A percentile compares a stretch with the other conserved stretches of the same genome.
phyloP scores from a whole-genome alignment of 495 filamentous ascomycete genomes.

The Xylaria grammica region DNA sequence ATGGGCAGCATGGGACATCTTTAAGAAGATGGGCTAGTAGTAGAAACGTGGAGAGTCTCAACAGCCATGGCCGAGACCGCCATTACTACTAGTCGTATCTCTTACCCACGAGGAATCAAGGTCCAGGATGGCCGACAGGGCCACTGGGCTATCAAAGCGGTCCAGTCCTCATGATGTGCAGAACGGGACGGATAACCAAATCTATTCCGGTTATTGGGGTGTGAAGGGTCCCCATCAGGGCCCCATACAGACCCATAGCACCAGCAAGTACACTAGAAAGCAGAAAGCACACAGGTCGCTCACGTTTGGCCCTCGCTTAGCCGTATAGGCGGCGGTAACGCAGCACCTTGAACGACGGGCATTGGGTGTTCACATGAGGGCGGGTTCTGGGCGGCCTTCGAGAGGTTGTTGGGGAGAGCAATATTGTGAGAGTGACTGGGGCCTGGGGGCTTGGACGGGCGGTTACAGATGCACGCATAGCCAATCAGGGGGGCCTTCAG shows the following conservation, averaged over 20 bases:
- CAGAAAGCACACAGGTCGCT: not conserved
- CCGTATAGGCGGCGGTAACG: constrained; percentile 27
- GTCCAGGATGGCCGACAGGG: not conserved
- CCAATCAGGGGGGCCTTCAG: constrained; percentile 43
- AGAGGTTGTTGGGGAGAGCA: constrained; percentile 5
- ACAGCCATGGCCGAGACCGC: constrained; percentile 35
- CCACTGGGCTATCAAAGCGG: constrained; percentile 21
- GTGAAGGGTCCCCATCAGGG: not conserved
- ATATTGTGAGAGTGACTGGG: constrained; percentile 30
- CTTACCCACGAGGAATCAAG: constrained; percentile 32
- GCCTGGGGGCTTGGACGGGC: constrained; percentile 49
- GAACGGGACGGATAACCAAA: constrained; percentile 27
- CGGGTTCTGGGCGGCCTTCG: constrained; percentile 17
- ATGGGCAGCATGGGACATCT: constrained; percentile 38
- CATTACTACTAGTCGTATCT: constrained; percentile 23
- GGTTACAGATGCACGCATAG: constrained; percentile 40
- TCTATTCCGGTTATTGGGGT: constrained; percentile 22
- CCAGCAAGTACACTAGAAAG: not conserved
- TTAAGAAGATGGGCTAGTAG: constrained; percentile 41
- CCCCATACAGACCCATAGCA: not conserved
- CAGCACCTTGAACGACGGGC: constrained; percentile 13
- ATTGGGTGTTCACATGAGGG: constrained; percentile 29
- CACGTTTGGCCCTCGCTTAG: constrained; percentile 12
- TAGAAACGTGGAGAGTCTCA: constrained; percentile 39
- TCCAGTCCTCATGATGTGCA: constrained; percentile 37